A percentile compares a stretch with the other conserved stretches of the same genome.
These are phyloP conservation scores for Leptodermis oblonga DNA, from an alignment of 257 asterid genomes.

Conservation along the genomic window DNA sequence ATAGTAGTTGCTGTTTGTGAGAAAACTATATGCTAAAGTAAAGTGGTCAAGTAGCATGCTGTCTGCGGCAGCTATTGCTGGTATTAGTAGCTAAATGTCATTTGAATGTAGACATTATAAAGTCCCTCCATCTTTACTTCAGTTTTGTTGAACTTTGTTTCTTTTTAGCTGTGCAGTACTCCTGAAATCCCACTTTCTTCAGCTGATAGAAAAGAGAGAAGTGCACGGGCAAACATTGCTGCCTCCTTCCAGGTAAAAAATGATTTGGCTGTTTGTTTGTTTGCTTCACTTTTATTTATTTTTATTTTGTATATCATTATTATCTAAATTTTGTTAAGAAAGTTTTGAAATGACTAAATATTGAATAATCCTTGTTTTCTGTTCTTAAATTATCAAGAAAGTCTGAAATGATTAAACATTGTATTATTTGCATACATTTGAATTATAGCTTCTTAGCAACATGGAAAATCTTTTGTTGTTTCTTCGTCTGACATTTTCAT, in stretches of 20 bases:
- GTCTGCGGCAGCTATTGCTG: not conserved
- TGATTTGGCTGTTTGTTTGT: not conserved
- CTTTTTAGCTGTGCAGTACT: conserved; percentile 44
- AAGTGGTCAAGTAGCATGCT: not conserved
- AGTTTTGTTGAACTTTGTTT: conserved; percentile 4
- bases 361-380: too few relatives aligned
- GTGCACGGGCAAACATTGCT: conserved; percentile 89
- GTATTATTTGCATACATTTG: not conserved
- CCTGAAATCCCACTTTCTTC: conserved; percentile 64
- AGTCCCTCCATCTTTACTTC: conserved; percentile 1
- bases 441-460: not conserved
- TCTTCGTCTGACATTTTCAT: not conserved
- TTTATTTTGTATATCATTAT: too few relatives aligned
- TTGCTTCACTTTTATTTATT: not conserved
- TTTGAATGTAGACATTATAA: not conserved
- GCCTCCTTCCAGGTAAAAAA: conserved; percentile 86
- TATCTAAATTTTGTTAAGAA: too few relatives aligned
- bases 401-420: not conserved
- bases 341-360: too few relatives aligned
- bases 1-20: not conserved
- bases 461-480: not conserved
- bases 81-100: not conserved
- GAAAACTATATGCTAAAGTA: not conserved
- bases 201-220: conserved; percentile 63
- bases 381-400: not conserved